Conservation (phyloP, 139 green algal genomes). For the Chlamydomonas asymmetrica region DNA sequence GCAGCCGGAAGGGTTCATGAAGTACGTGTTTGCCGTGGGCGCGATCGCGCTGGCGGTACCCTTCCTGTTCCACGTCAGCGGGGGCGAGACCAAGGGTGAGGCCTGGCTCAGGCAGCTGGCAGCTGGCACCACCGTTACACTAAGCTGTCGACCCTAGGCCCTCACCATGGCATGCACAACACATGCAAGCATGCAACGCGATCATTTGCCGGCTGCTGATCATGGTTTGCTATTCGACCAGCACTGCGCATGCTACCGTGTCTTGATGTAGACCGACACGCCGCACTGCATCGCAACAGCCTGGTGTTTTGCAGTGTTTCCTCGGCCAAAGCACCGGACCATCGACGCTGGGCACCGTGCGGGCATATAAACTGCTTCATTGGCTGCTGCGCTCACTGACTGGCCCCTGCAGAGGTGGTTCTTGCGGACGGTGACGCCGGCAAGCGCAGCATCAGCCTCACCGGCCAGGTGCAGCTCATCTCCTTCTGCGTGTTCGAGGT, state of each 20-base stretch:
- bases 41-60: slow-evolving; percentile 58
- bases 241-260: too few species aligned
- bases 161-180: too few species aligned
- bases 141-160: background rate
- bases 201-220: too few species aligned
- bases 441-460: slow-evolving; percentile 54
- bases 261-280: too few species aligned
- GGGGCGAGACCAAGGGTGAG: slow-evolving; percentile 3
- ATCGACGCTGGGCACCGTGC: too few species aligned
- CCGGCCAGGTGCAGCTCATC: slow-evolving; percentile 81
- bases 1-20: slow-evolving; percentile 82
- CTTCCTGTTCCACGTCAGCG: slow-evolving; percentile 32
- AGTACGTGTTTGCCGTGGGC: slow-evolving; percentile 76
- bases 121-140: background rate
- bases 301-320: too few species aligned
- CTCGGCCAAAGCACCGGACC: too few species aligned
- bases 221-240: too few species aligned
- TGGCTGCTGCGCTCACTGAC: background rate
- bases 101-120: background rate
- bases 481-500: slow-evolving; percentile 95
- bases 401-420: background rate
- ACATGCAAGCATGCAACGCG: too few species aligned
- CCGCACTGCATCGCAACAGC: too few species aligned
- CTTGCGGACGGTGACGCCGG: background rate
- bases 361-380: too few species aligned